Evolutionary conservation across 768 basidiomycete genomes (phyloP), one percentile per base, ranked within the genome.

Genomic region (Leucocoprinus leucothites): DNA sequence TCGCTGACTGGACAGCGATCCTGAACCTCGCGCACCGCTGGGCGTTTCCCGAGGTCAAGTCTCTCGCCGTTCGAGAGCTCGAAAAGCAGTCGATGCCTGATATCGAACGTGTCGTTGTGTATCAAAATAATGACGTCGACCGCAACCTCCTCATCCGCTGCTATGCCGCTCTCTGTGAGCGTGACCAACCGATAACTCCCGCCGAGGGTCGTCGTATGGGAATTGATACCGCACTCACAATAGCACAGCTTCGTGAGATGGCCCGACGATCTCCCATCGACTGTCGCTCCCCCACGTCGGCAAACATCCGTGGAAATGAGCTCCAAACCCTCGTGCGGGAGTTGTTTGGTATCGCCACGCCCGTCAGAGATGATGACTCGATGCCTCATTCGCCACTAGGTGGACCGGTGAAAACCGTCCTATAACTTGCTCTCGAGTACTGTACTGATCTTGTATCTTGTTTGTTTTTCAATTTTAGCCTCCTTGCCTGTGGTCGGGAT

Each of bases 181-280:
- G 84, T 3, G 71, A 75, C 0, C 74, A 74, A 0, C 76, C 85
- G 0, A 72, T 85, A 14, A 73, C 71, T 0, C 67, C 79, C 1
- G 73, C 73, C 9, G 90, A 89, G 55, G 84, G 80, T 36, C 64
- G 69, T 2, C 68, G 69, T 34, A 70, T 91, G n/a, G 83, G 84
- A 60, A 45, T 83, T 63, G 79, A 84, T 34, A 83, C 82, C 0
- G 72, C 81, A 0, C 64, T 86, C 1, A 74, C 66, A 28, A 70
- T 89, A 16, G 81, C 81, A 0, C 65, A 68, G 1, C 81, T 80
- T 2, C 75, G 86, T 1, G 87, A 88, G 57, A 67, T 67, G 46
- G 73, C 73, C 22, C 67, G 75, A 4, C 69, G 77, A 2, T 56
- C 65, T 9, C 64, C 69, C 8, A 64, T 60, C 2, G 75, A 74